Evolutionary conservation across 2,329 filamentous ascomycete genomes (phyloP).

Genomic region (Trichophaea hybrida): DNA sequence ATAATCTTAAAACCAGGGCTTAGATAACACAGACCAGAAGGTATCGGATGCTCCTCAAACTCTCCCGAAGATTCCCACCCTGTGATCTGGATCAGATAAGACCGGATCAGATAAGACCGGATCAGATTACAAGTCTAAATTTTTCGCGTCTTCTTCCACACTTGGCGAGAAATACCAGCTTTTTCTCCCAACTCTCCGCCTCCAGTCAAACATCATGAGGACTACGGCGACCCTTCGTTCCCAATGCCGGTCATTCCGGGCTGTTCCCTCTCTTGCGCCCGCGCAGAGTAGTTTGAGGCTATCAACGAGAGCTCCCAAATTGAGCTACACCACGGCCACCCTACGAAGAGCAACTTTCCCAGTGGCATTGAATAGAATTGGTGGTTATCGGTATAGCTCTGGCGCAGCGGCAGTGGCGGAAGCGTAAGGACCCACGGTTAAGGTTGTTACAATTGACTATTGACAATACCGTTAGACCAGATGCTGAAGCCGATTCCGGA

Average conservation of each 20-base stretch:
- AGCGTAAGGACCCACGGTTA: constrained; percentile 9
- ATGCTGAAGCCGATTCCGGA: constrained; percentile 6
- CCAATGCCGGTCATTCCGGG: constrained; percentile 18
- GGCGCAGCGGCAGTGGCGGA: constrained; percentile 8
- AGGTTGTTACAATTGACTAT: not conserved
- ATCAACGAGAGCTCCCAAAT: not conserved
- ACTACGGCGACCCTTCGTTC: not conserved
- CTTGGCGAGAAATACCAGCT: not conserved
- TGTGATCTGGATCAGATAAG: not conserved
- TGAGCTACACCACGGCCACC: constrained; percentile 1
- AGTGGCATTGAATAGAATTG: constrained; percentile 3
- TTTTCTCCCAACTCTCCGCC: not conserved
- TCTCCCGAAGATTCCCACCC: too few relatives aligned
- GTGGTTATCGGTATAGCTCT: constrained; percentile 9
- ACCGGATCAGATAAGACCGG: not conserved
- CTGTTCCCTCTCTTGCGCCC: not conserved
- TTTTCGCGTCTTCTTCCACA: not conserved
- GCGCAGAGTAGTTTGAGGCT: constrained; percentile 5
- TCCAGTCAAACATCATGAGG: constrained; percentile 1
- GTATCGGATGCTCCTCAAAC: too few relatives aligned
- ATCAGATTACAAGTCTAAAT: not conserved
- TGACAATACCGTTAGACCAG: not conserved
- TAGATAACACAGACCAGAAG: too few relatives aligned
- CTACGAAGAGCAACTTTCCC: constrained; percentile 7
- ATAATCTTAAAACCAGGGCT: too few relatives aligned